Percentiles rank a stretch among this genome's conserved stretches.
phyloP scores from a whole-genome alignment of 192 early-diverging fungal genomes.

The Neocallimastix lanati region DNA sequence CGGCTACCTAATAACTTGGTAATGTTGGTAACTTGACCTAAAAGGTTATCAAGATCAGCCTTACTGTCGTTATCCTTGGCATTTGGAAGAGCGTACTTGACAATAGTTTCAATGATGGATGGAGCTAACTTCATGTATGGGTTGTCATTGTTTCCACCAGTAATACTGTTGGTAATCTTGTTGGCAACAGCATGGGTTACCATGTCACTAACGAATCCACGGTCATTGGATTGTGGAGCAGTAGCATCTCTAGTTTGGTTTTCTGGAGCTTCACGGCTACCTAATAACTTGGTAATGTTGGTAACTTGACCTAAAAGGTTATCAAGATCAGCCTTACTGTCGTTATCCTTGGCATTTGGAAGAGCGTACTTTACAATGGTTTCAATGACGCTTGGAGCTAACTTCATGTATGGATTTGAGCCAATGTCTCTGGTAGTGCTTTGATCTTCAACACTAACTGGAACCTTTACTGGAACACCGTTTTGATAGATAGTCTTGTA shows the following conservation, averaged over 20 bases:
- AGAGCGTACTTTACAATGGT: neutral
- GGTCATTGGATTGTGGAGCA: too few relatives aligned
- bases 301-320: neutral
- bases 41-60: neutral
- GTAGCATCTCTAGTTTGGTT: too few relatives aligned
- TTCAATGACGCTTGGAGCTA: neutral
- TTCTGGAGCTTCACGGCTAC: too few relatives aligned
- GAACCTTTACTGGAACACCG: neutral
- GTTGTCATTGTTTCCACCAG: neutral
- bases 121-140: neutral
- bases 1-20: neutral
- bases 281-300: neutral
- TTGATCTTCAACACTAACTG: neutral
- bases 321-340: neutral
- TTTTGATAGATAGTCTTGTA: too few relatives aligned
- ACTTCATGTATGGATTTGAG: neutral
- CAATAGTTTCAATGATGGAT: neutral
- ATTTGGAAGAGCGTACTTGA: neutral
- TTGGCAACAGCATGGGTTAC: too few relatives aligned
- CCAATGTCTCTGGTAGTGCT: neutral
- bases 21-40: too few relatives aligned
- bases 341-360: neutral
- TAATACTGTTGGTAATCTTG: neutral
- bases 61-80: neutral
- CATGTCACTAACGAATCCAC: too few relatives aligned